Base-by-base conservation (phyloP, 257 asterid species). In the Jacaranda copaia region DNA sequence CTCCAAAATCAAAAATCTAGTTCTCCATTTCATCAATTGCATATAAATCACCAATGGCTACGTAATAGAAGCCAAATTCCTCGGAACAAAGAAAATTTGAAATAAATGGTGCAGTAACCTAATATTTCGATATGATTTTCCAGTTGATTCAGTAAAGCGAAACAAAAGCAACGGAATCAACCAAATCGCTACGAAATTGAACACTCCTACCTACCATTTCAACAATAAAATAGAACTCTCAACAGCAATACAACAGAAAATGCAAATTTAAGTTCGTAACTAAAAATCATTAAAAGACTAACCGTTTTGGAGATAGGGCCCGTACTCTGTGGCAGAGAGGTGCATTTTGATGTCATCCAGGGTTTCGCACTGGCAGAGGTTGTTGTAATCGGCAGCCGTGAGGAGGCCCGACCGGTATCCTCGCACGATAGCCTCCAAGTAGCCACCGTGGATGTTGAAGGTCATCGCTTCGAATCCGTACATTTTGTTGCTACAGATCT, bases 391-490 rank as follows among this genome's bases (percentile, higher is more conserved):
- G 65, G 94, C 80, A 72, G 97, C 93, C 48, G 90, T 92, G 77
- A 90, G 93, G 78, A 92, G 89, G 12, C 96, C 96, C 12, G 96
- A 89, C 55, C 96, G 81, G 82, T 92, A 76, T 8, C 97, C 96
- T 32, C 96, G 78, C 46, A 90, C 97, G 75, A 90, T 90, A 32
- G 97, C 94, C 89, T 92, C 97, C 84, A 90, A 85, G 77, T 92
- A 92, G 19, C 96, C 97, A 48, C 93, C 92, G 64, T 92, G 96
- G 81, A 90, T 76, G 88, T 92, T 92, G 96, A 92, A 92, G 77
- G 93, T 90, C 81, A 92, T 56, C 64, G 97, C 96, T 85, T 92
- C 96, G 87, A 92, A 90, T 84, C 97, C 96, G 84, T 92, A 92
- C 96, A 90, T 92, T 39, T 75, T 60, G 83, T 8, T 36, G 79